A percentile compares a stretch with the other conserved stretches of the same genome.
phyloP scores from a whole-genome alignment of 1,284 basidiomycete species.

The Boletus albobrunnescens region DNA sequence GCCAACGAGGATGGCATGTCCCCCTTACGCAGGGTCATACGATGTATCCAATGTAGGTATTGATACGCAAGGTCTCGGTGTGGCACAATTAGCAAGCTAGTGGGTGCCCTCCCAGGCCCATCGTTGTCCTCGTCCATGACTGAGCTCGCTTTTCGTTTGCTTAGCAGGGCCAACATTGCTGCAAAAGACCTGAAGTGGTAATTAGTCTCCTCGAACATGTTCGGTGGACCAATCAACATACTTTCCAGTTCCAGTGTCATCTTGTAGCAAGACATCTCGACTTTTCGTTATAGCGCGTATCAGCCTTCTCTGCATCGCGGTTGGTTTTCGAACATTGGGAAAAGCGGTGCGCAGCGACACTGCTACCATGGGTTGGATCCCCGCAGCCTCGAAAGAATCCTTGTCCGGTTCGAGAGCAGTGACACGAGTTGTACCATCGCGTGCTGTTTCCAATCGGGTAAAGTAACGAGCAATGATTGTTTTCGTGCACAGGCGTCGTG shows the following conservation, averaged over 20 bases:
- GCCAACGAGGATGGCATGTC: conserved; percentile 32
- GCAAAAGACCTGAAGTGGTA: conserved; percentile 62
- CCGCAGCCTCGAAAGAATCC: conserved; percentile 46
- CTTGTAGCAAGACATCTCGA: conserved; percentile 62
- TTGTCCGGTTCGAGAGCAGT: conserved; percentile 3
- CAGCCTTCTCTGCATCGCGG: conserved; percentile 53
- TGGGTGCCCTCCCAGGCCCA: conserved; percentile 31
- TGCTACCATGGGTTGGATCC: conserved; percentile 47
- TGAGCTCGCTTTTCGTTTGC: conserved; percentile 33
- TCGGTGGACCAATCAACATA: conserved; percentile 35
- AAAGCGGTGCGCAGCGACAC: conserved; percentile 54
- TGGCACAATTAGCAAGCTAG: conserved; percentile 64
- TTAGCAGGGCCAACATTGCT: conserved; percentile 59
- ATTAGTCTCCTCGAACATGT: conserved; percentile 1
- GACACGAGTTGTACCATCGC: neutral
- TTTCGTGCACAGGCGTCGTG: conserved; percentile 17
- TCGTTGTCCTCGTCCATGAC: neutral
- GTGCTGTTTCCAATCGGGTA: conserved; percentile 17
- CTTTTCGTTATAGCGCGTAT: conserved; percentile 57
- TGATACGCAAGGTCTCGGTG: conserved; percentile 73
- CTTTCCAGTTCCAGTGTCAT: conserved; percentile 75
- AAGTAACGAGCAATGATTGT: conserved; percentile 14
- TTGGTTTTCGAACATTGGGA: conserved; percentile 57
- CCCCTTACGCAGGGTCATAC: conserved; percentile 39
- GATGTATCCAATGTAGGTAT: conserved; percentile 62